Base-by-base conservation (phyloP, 2,329 filamentous ascomycete species). In the Aureobasidium leucospermi region DNA sequence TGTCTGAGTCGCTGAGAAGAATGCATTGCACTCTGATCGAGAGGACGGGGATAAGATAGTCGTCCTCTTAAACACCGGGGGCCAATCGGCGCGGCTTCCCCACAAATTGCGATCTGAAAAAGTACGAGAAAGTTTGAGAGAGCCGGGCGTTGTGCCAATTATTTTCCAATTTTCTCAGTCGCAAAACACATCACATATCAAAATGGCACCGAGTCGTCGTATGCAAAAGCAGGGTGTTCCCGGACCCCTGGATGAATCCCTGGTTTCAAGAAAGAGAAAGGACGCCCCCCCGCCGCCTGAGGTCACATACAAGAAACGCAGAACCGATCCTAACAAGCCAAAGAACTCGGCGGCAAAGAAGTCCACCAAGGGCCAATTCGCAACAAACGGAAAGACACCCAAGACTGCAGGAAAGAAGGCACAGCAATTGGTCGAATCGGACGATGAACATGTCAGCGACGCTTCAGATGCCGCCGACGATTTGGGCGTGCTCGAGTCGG, bases 171-270 rank as follows among this genome's bases (percentile, higher is more conserved):
- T 48, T 58, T 58, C 28, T 19, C 55, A 41, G 34, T 41, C 55
- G 34, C 43, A 58, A 31, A 48, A 13, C 15, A 46, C 47, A 56
- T 38, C 28, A 39, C 32, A 47, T 5, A 6, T 15, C 59, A 85
- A 73, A 70, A 96, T 96, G 92, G 92, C 90, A 79, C 84, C 85
- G 63, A 89, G 91, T 73, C 88, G 91, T 73, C 90, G 92, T 69
- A 95, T 96, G 87, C 89, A 92, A 75, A 96, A 96, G 78, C 94
- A 97, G 82, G 93, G 91, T 59, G 81, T 87, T 65, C 94, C 94
- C 58, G 84, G 88, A 69, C 81, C 88, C 65, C 82, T 96, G 65
- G 90, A 94, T 65, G 90, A 96, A 66, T 78, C 72, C 65, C 69
- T 88, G 69, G 86, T 87, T 68, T 85, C 86, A 53, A 90, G 86